Base-by-base conservation (phyloP, 106 monocot genomes). In the Dendrobium catenatum region DNA sequence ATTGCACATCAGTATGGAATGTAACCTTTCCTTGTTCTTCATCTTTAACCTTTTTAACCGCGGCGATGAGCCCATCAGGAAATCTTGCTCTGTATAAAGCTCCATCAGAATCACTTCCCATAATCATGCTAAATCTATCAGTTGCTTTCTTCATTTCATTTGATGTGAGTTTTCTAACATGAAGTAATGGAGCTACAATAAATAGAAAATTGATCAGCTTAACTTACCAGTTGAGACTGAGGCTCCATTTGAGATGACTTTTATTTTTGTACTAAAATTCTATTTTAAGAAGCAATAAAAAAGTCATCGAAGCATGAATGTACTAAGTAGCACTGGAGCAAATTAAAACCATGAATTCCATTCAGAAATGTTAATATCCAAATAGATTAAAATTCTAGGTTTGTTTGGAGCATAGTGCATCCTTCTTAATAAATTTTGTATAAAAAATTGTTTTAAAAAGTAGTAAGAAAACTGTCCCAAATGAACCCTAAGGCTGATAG, bases 111-210 rank as follows among this genome's bases (percentile, higher is more conserved):
- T 86, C 92, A 79, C 72, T 87, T 68, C 83, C 87, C 29, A 97
- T 75, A 77, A 89, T 85, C 68, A 81, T 81, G 79, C 90, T 88
- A 78, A 92, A 92, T 10, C 83, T 92, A 85, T 87, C 83, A 8
- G 97, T 97, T 70, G 97, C 96, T 78, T 79, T 88, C 51, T 85
- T 80, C 9, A 94, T 89, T 81, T 94, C 97, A 85, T 88, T 97
- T 76, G 16, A 55, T 46, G 85, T 84, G 78, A 90, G 94, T 27
- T 84, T 85, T 79, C 83, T 89, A 13, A 97, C 26, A 51, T 48
- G 2, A 49, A 51, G 76, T 27, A 26, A 20, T 74, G 74, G n/a
- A 42, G n/a, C 74, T 74, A 74, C 43, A 43, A 74, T 29, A 42
- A 74, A 43, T n/a, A 74, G 10, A 44, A 42, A 73, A 19, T 43